Conservation (phyloP, 1,284 basidiomycete genomes). For the Bjerkandera adusta region DNA sequence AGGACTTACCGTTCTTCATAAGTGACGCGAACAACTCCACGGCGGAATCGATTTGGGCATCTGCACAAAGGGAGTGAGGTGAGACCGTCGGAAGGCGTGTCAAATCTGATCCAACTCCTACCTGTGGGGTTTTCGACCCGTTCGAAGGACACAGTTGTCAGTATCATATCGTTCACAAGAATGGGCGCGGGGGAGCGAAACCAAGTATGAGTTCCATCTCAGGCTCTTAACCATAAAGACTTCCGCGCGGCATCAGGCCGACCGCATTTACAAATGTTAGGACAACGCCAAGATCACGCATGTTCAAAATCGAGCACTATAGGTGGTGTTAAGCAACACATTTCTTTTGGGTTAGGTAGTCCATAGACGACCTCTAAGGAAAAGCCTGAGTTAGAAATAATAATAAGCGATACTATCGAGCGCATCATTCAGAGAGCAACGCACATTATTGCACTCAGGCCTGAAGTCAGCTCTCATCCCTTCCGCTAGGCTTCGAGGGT, state of each 20-base stretch:
- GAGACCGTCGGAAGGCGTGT: background rate
- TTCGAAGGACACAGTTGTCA: too few species aligned
- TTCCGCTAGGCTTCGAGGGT: slow-evolving; percentile 75
- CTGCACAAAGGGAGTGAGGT: background rate
- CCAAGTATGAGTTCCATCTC: too few species aligned
- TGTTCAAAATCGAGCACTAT: too few species aligned
- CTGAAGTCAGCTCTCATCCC: slow-evolving; percentile 50
- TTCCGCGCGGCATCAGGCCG: too few species aligned
- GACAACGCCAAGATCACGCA: too few species aligned
- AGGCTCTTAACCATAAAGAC: too few species aligned
- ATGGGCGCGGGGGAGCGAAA: too few species aligned
- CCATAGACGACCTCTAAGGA: too few species aligned
- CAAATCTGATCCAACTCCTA: background rate
- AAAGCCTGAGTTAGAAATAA: slow-evolving; percentile 4
- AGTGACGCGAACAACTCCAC: slow-evolving; percentile 14
- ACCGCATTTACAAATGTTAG: too few species aligned
- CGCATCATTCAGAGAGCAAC: background rate
- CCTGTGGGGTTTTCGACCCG: slow-evolving; percentile 7
- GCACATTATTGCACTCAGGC: background rate
- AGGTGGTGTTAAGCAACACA: too few species aligned
- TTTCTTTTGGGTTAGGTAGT: too few species aligned
- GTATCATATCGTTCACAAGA: too few species aligned
- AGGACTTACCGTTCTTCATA: slow-evolving; percentile 17
- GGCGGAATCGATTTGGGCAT: slow-evolving; percentile 11
- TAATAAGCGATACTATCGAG: background rate